Evolutionary conservation across 805 yeast genomes (phyloP), one percentile per base, ranked within the genome.

Genomic region (Nakazawaea ishiwadae): DNA sequence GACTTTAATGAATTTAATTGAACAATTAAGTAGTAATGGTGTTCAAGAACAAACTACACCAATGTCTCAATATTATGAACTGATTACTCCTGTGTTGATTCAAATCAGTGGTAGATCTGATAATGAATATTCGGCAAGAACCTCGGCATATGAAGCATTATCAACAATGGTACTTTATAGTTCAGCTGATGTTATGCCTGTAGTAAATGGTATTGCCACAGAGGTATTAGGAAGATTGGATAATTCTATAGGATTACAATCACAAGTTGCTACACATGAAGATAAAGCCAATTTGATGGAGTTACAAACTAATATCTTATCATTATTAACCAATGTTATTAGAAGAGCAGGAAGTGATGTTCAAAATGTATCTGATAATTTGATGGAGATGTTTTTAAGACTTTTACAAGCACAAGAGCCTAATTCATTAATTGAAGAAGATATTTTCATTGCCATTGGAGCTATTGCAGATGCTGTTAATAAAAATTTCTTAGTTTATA

Each of bases 131-230:
- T 81, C 87, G 45, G 77, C 95, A 5, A 76, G 98, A 57, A 91
- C 98, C 2, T 88, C 97, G n/a, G 95, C 98, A 2, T 93, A 88
- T 60, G 96, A 95, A 63, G 95, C 97, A 0, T 67, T 93, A 50
- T 81, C 96, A 2, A 73, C 91, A 0, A 68, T 90, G 55, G 96
- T 91, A 18, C 72, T 80, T 36, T 84, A 75, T 60, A 73, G 91
- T 54, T 79, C 95, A 5, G 71, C 70, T 34, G 85, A 78, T 53
- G 84, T 84, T 31, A 70, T 84, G 60, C 78, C 77, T 28, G 62
- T 79, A 18, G 81, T 90, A 28, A 81, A 84, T 46, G 69, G 73
- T 35, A 75, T 91, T 50, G 95, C 96, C 2, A 66, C 79, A 7
- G 90, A 83, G 51, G 80, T 83, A 19, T 69, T 91, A 55, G 65